Evolutionary conservation across 2,329 filamentous ascomycete genomes (phyloP).

Genomic region (Cladobotryum protrusum): DNA sequence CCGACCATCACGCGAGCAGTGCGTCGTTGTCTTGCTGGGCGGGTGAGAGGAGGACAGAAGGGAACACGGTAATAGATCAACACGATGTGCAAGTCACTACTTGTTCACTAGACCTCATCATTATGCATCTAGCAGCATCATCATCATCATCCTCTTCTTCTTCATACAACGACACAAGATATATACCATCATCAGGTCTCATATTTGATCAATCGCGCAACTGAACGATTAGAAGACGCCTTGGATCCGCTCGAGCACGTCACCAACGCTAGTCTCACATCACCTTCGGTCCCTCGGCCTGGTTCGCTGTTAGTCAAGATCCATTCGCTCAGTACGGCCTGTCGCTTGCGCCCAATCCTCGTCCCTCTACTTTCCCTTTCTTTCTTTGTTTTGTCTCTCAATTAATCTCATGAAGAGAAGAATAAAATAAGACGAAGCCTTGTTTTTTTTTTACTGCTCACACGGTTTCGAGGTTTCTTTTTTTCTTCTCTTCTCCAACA

Average conservation of each 20-base stretch:
- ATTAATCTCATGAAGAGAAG: not conserved
- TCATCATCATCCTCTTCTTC: too few species aligned
- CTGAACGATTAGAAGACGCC: constrained; percentile 6
- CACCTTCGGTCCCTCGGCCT: constrained; percentile 11
- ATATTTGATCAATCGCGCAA: too few species aligned
- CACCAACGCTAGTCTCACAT: constrained; percentile 12
- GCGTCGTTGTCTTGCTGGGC: too few species aligned
- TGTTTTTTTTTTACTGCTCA: not conserved
- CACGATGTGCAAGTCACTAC: too few species aligned
- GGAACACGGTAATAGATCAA: too few species aligned
- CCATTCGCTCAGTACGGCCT: not conserved
- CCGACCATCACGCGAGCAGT: too few species aligned
- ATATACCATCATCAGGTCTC: too few species aligned
- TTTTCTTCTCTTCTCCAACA: constrained; percentile 19
- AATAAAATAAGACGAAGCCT: not conserved
- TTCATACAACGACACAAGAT: too few species aligned
- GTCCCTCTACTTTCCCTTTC: not conserved
- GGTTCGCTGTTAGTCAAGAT: not conserved
- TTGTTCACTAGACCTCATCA: too few species aligned
- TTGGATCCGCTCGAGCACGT: constrained; percentile 12
- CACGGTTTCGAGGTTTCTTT: not conserved
- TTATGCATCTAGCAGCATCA: too few species aligned
- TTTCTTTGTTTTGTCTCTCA: not conserved
- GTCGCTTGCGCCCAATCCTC: not conserved
- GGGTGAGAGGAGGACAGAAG: too few species aligned